Conservation (phyloP, 257 asterid genomes). For the Gardenia jasminoides region DNA sequence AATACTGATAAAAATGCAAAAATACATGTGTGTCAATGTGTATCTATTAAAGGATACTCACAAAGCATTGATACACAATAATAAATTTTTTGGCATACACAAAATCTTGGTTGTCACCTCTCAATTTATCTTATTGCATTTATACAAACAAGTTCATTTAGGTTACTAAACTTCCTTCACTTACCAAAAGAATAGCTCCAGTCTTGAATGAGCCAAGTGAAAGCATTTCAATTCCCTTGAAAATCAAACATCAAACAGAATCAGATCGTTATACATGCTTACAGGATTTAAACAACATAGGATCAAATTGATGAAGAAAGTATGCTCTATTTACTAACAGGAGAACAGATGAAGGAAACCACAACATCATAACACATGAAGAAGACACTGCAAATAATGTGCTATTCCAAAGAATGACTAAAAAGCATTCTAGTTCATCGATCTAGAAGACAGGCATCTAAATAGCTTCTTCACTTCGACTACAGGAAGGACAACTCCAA, state of each 20-base stretch:
- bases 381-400: too few species aligned
- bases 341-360: neutral
- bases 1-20: neutral
- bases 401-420: neutral
- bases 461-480: neutral
- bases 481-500: neutral
- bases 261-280: neutral
- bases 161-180: slow-evolving; percentile 6
- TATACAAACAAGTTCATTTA: neutral
- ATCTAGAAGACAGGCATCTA: neutral
- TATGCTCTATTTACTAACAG: neutral
- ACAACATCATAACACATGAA: neutral
- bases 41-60: neutral
- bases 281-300: neutral
- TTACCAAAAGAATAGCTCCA: slow-evolving; percentile 94
- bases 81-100: neutral
- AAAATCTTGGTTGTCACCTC: neutral
- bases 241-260: neutral
- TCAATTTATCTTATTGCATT: neutral
- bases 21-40: neutral
- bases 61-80: neutral
- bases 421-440: neutral
- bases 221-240: slow-evolving; percentile 94
- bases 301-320: neutral
- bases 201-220: slow-evolving; percentile 98